Base-by-base conservation (phyloP, 2,329 filamentous ascomycete genomes). In the Teratosphaeria zuluensis region DNA sequence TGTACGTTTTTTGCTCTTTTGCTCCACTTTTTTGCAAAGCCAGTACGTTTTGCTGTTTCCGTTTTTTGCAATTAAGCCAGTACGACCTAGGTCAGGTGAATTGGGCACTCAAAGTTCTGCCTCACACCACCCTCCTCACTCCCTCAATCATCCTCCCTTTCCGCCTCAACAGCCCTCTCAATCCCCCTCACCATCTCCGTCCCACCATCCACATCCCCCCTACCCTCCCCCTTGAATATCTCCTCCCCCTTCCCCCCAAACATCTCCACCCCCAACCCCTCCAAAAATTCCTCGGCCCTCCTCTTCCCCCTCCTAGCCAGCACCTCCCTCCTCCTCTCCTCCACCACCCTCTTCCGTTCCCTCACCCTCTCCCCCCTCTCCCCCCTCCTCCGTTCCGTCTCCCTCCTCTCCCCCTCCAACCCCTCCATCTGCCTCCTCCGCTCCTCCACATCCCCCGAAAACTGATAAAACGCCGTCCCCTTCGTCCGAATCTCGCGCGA, bases 381-480 rank as follows among this genome's bases (percentile, higher is more conserved):
- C 55, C 74, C 74, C 59, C 88, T 78, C 65, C 81, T 81, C 57
- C 78, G 76, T 73, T 91, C 87, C 56, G 89, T 94, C 69, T 84
- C 82, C 62, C 78, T 74, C 59, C 89, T 79, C 71, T 90, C 85
- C 65, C 80, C 78, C 63, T 84, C 81, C 58, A 96, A 76, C n/a
- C 35, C 21, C 52, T 80, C 81, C 89, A 97, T 96, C 79, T 97
- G 89, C 67, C 75, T 74, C 69, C 86, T 78, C 54, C 82, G 74
- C 63, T 79, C 78, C 64, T 82, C 84, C 69, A 87, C 85, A 72
- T 95, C 88, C 64, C 82, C 83, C 59, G 87, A 90, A 71, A 99
- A 97, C 58, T 88, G 85, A 76, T 91, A 96, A 75, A 97, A 99
- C 0, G 89, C 94, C 0, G 89, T 89, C 3, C 94, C 94, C 67